phyloP scores from a whole-genome alignment of 192 early-diverging fungal species.

The Coemansia sp. region DNA sequence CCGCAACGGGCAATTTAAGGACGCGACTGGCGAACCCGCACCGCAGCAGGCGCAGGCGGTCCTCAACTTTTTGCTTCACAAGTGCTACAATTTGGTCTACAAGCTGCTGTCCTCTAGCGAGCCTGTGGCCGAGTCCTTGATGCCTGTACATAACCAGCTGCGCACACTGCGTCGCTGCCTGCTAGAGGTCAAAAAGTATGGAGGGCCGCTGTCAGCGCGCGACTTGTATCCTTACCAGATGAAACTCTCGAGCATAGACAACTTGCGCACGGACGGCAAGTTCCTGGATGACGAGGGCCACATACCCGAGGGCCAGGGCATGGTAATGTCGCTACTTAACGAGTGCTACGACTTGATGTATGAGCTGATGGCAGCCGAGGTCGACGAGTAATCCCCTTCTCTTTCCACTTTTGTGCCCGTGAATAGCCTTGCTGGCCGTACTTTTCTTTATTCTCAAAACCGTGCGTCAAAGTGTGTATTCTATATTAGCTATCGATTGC shows the following conservation, averaged over 20 bases:
- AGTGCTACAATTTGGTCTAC: constrained; percentile 81
- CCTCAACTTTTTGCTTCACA: constrained; percentile 72
- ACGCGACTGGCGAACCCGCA: constrained; percentile 60
- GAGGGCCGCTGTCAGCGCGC: constrained; percentile 65
- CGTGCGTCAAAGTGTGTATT: too few relatives aligned
- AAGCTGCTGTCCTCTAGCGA: constrained; percentile 77
- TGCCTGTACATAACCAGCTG: constrained; percentile 84
- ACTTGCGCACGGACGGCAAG: constrained; percentile 78
- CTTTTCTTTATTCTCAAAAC: too few relatives aligned
- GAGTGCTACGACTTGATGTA: constrained; percentile 87
- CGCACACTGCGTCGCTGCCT: constrained; percentile 76
- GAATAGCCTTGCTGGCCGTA: background rate
- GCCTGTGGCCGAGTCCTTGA: constrained; percentile 75
- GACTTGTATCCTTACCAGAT: constrained; percentile 88
- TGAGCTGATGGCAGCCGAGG: constrained; percentile 63
- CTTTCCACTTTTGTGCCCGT: background rate
- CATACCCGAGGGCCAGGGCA: constrained; percentile 83
- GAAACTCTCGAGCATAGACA: constrained; percentile 79
- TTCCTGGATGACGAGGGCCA: constrained; percentile 79
- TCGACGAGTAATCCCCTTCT: constrained; percentile 38
- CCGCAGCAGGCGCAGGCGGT: constrained; percentile 67
- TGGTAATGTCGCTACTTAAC: constrained; percentile 77
- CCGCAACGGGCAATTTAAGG: constrained; percentile 80
- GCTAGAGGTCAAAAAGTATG: constrained; percentile 76
- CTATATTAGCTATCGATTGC: too few relatives aligned